Percentiles rank a stretch among this genome's conserved stretches.
Conservation (phyloP, 768 basidiomycete species). For the Trametes gibbosa region DNA sequence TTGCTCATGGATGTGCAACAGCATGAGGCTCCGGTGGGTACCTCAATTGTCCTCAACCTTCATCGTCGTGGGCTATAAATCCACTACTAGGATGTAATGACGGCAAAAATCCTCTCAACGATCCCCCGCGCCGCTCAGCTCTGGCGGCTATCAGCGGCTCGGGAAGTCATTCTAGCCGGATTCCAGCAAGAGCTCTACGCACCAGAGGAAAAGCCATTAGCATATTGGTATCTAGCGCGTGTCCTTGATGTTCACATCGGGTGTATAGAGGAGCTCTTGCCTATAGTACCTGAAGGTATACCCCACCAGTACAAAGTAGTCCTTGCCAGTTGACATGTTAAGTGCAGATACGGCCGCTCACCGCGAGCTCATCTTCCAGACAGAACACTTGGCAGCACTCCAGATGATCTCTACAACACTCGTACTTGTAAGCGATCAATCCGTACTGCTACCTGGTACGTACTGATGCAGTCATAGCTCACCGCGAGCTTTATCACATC, state of each 20-base stretch:
- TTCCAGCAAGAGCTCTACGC: conserved; percentile 76
- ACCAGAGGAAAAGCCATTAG: conserved; percentile 63
- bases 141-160: conserved; percentile 59
- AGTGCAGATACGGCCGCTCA: conserved; percentile 38
- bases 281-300: conserved; percentile 17
- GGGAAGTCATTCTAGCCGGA: conserved; percentile 71
- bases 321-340: background rate
- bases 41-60: background rate
- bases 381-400: conserved; percentile 51
- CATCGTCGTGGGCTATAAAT: no score
- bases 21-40: conserved; percentile 20
- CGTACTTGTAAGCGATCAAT: conserved; percentile 5
- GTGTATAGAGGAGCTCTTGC: conserved; percentile 48
- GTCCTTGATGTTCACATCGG: conserved; percentile 57
- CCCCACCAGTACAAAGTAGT: background rate
- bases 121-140: conserved; percentile 49
- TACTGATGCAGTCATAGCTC: conserved; percentile 35
- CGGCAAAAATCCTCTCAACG: conserved; percentile 6
- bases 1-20: conserved; percentile 31
- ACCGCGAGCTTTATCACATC: conserved; percentile 46
- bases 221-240: conserved; percentile 70
- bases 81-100: conserved; percentile 13
- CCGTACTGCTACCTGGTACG: background rate
- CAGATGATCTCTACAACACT: conserved; percentile 50
- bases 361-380: conserved; percentile 50